Base-by-base conservation (phyloP, 371 early-diverging fungal species). In the Syncephalis fuscata region DNA sequence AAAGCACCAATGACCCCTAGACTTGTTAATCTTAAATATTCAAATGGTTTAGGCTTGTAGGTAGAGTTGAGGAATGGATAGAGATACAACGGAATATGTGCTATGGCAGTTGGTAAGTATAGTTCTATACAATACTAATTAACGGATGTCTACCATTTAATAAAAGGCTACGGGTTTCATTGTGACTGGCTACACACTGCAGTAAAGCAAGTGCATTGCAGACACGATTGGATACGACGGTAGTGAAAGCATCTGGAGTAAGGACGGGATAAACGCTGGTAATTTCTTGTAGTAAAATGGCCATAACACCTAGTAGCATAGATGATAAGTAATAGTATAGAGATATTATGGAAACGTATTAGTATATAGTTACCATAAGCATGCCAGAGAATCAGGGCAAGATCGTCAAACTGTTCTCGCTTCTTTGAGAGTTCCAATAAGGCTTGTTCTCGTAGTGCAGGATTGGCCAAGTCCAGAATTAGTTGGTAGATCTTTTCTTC, bases 41-140 rank as follows among this genome's bases (percentile, higher is more conserved):
- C 98, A 64, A 92, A 93, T 20, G 91, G 88, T 46, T 88, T 74
- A 23, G 86, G 79, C 60, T 85, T 86, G 65, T 82, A 83, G n/a
- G 89, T 83, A n/a, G 94, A 92, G 64, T 92, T 94, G 52, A 99
- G 73, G 65, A 95, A 93, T 24, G 97, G 97, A 56, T 96, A 99
- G 42, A 99, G 72, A 58, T 92, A 93, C 48, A 94, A 75, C 1
- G 98, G 97, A 51, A 98, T 82, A 60, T 96, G 92, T 8, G 96
- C 92, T 78, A 62, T n/a, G n/a, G n/a, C n/a, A n/a, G n/a, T n/a
- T n/a, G n/a, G n/a, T n/a, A n/a, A n/a, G n/a, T n/a, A n/a, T n/a
- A n/a, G n/a, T n/a, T n/a, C n/a, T n/a, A 54, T 15, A 46, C 21
- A 3, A 46, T 15, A 43, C 47, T 16, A 20, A 36, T 15, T 16